Evolutionary conservation across 495 filamentous ascomycete species (phyloP), one percentile per base, ranked within the genome.

Genomic region (Pseudotulostoma volvatum): DNA sequence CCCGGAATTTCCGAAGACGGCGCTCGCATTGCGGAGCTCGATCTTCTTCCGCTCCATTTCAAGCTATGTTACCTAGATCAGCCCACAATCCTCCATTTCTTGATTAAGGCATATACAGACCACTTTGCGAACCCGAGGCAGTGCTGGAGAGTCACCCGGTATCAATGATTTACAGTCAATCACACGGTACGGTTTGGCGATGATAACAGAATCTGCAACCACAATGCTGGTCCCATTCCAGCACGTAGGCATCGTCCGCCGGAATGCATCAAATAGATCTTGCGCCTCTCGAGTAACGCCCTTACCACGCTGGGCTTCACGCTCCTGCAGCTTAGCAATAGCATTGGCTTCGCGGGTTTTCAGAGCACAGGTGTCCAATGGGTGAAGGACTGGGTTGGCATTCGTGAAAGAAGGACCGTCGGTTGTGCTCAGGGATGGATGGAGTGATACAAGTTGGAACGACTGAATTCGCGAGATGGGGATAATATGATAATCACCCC

Each of bases 181-280:
- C 19, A 64, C 53, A 3, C 61, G 66, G 49, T 80, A 81, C 2
- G 76, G 78, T 4, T 66, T 52, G 9, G 66, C 53, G 42, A 83
- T 74, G 18, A 72, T 50, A 20, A 81, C 76, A n/a, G 66, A 61
- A 47, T 79, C 76, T 33, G 69, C 68, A 17, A 81, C 75, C 13
- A 83, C 57, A 40, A 83, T 81, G 25, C 60, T 61, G 34, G 59
- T 61, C 5, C 66, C 73, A 43, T 74, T 59, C 78, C 78, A 83
- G 33, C 69, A 62, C 33, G 73, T 64, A 7, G 73, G 72, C 62
- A 79, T 77, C 47, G 71, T 77, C 42, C 73, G 63, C 37, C 60
- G 62, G 36, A 83, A 61, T 2, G 67, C 66, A 57, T 83, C 75
- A 44, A 79, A 83, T 9, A 83, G 64, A 32, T 79, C 78, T 52